Base-by-base conservation (phyloP, 768 basidiomycete species). In the Serendipita indica region DNA sequence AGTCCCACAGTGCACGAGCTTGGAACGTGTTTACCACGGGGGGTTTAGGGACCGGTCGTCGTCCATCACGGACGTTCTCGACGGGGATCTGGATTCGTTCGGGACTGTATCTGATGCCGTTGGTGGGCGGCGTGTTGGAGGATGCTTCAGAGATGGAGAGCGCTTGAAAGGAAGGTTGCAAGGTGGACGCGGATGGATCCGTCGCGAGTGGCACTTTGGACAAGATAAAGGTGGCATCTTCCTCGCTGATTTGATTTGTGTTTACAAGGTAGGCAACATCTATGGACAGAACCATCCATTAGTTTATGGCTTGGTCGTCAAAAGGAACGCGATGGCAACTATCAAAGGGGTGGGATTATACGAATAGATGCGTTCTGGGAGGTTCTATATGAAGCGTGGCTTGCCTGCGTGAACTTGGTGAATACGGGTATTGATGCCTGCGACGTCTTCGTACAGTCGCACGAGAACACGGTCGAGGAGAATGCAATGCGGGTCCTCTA, bases 11-110 rank as follows among this genome's bases (percentile, higher is more conserved):
- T 7, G 49, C 49, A n/a, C 30, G 49, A 16, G 49, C 49, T 27
- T 54, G 49, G 32, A 54, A 54, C 49, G 49, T 54, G 49, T 54
- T 54, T 33, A 28, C 25, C 49, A 54, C 49, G 32, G 49, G 49
- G 32, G 25, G 10, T 54, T 54, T 54, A 16, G 49, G 49, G 49
- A 54, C 49, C 4, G 49, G 49, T 28, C 49, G 49, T 33, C 49
- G 49, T 16, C 22, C 49, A n/a, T 54, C 49, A 7, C 32, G 22
- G 22, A 25, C 22, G 4, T 18, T 28, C 32, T 54, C 22, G 25
- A 54, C 32, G 4, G 49, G 49, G 7, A 16, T 54, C n/a, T 28
- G 25, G n/a, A 18, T 25, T 25, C 41, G 18, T n/a, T 43, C 18
- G 27, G 41, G 41, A 25, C 41, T 43, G n/a, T 43, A 43, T 25